A percentile compares a stretch with the other conserved stretches of the same genome.
Evolutionary conservation across 768 basidiomycete genomes (phyloP).

Genomic region (Russula lepida): DNA sequence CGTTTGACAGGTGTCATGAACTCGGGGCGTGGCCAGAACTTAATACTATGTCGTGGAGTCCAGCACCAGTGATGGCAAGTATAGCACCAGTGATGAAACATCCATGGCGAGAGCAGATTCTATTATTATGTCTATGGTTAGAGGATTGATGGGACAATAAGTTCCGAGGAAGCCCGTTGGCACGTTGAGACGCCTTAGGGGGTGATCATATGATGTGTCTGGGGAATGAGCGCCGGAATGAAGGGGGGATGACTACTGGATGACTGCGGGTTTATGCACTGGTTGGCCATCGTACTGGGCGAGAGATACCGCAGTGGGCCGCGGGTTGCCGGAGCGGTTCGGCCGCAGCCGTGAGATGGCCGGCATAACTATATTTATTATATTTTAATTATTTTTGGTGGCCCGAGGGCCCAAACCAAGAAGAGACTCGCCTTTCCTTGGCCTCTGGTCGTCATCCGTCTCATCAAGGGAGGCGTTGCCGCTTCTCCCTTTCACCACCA

Average conservation of each 20-base stretch:
- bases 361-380: background rate
- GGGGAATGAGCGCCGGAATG: slow-evolving; percentile 8
- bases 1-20: background rate
- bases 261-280: background rate
- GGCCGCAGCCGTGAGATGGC: background rate
- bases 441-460: slow-evolving; percentile 8
- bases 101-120: background rate
- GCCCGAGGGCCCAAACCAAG: background rate
- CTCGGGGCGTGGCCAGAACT: slow-evolving; percentile 3
- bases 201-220: slow-evolving; percentile 11
- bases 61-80: background rate
- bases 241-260: background rate
- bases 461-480: background rate
- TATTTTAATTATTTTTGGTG: background rate
- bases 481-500: slow-evolving; percentile 7
- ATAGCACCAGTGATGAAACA: too few relatives aligned
- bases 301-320: background rate
- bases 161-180: background rate
- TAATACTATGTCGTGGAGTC: background rate
- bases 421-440: background rate
- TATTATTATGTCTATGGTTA: background rate
- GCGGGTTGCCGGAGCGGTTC: slow-evolving; percentile 6
- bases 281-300: background rate
- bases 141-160: too few relatives aligned
- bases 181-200: background rate